Evolutionary conservation across 164 flowering plant species (phyloP).

Genomic region (Sextonia rubra): DNA sequence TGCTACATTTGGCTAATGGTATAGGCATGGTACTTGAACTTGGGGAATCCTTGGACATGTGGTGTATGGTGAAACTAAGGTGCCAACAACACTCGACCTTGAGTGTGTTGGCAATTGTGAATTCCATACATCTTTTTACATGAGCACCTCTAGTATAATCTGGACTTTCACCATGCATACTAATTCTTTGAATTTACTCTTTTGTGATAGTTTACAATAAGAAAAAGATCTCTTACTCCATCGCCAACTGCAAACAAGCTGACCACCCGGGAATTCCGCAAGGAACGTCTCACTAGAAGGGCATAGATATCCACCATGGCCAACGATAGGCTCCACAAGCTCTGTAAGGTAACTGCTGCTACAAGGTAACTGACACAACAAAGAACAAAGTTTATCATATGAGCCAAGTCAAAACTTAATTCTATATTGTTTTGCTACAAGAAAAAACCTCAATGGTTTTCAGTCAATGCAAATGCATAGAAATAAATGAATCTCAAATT

Average conservation of each 20-base stretch:
- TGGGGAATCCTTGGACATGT: background rate
- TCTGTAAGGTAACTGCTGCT: constrained; percentile 63
- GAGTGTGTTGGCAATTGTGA: too few relatives aligned
- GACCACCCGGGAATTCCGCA: constrained; percentile 42
- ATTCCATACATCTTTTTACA: too few relatives aligned
- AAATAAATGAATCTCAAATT: too few relatives aligned
- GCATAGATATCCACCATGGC: constrained; percentile 64
- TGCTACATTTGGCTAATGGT: background rate
- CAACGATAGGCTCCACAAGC: constrained; percentile 68
- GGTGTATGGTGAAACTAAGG: too few relatives aligned
- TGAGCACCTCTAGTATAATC: too few relatives aligned
- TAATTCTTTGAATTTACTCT: background rate
- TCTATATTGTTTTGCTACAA: background rate
- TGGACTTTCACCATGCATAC: background rate
- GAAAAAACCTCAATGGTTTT: background rate
- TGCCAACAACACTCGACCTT: too few relatives aligned
- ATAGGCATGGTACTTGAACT: background rate
- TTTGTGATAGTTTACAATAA: background rate
- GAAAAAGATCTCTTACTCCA: constrained; percentile 55
- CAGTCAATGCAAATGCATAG: background rate
- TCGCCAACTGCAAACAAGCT: constrained; percentile 61
- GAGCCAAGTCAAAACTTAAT: background rate
- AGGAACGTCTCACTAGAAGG: constrained; percentile 57
- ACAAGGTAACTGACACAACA: constrained; percentile 60
- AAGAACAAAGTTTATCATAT: constrained; percentile 5